phyloP scores from a whole-genome alignment of 495 filamentous ascomycete species.

The Hypoxylon crocopeplum region DNA sequence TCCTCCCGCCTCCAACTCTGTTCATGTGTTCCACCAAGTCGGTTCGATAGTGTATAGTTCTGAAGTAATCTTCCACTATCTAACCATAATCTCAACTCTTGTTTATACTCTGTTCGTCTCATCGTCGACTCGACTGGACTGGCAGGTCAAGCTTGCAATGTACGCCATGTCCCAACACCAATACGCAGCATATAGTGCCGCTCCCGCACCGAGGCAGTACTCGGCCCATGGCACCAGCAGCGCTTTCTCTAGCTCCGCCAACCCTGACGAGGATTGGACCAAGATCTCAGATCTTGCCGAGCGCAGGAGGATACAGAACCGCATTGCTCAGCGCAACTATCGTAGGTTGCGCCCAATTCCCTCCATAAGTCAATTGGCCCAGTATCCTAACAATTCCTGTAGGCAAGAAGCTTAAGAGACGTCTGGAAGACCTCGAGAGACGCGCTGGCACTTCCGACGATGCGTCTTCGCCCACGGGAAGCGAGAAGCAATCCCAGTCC shows the following conservation, averaged over 20 bases:
- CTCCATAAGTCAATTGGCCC: not conserved
- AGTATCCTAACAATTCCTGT: constrained; percentile 25
- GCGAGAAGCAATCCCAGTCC: constrained; percentile 58
- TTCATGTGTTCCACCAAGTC: constrained; percentile 36
- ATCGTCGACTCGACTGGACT: not conserved
- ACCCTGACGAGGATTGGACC: constrained; percentile 98
- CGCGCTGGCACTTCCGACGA: constrained; percentile 84
- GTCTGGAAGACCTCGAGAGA: constrained; percentile 94
- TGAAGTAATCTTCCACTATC: constrained; percentile 18
- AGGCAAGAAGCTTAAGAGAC: constrained; percentile 99
- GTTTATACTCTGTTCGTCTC: constrained; percentile 1
- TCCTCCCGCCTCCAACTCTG: constrained; percentile 26
- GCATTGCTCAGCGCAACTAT: constrained; percentile 98
- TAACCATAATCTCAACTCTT: constrained; percentile 1
- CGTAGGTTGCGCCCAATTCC: constrained; percentile 66
- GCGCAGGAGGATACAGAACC: constrained; percentile 92
- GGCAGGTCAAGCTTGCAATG: constrained; percentile 42
- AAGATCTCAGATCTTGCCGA: constrained; percentile 98
- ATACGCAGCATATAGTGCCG: constrained; percentile 48
- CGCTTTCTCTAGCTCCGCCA: constrained; percentile 94
- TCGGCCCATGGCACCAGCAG: constrained; percentile 82
- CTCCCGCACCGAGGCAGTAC: constrained; percentile 63
- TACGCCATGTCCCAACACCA: constrained; percentile 54
- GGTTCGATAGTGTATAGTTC: constrained; percentile 17
- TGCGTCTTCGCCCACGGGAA: constrained; percentile 56